Percentiles rank a stretch among this genome's conserved stretches.
Evolutionary conservation across 345 rosid species (phyloP).

Genomic region (Dovyalis caffra): DNA sequence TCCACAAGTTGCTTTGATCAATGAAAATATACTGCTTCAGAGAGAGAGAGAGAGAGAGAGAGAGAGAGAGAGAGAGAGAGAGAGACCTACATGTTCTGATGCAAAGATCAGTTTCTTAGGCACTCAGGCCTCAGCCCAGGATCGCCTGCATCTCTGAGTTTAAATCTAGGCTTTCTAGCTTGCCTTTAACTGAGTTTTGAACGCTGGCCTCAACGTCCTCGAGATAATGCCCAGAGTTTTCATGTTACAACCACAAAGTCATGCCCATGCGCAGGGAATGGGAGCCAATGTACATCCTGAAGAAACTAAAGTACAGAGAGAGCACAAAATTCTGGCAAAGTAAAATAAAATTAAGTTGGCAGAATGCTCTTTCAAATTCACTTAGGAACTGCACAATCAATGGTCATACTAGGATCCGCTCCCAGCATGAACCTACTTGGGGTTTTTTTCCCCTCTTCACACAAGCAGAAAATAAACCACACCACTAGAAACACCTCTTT

Average conservation of each 20-base stretch:
- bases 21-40: too few relatives aligned
- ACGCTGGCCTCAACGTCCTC: background rate
- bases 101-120: background rate
- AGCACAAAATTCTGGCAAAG: background rate
- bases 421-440: conserved; percentile 44
- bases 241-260: too few relatives aligned
- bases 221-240: too few relatives aligned
- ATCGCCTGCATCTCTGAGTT: too few relatives aligned
- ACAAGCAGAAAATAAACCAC: conserved; percentile 28
- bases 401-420: conserved; percentile 45
- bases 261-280: too few relatives aligned
- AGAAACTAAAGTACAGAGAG: background rate
- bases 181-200: background rate
- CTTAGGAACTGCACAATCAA: conserved; percentile 21
- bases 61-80: too few relatives aligned
- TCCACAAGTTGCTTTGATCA: too few relatives aligned
- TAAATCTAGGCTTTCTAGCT: too few relatives aligned
- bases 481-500: conserved; percentile 22
- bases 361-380: background rate
- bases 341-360: background rate
- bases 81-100: background rate
- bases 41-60: too few relatives aligned
- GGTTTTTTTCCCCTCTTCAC: conserved; percentile 24
- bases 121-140: too few relatives aligned
- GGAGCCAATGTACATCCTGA: background rate